Base-by-base conservation (phyloP, 225 moss, liverwort and hornwort species). In the Thuidium tamariscinum region DNA sequence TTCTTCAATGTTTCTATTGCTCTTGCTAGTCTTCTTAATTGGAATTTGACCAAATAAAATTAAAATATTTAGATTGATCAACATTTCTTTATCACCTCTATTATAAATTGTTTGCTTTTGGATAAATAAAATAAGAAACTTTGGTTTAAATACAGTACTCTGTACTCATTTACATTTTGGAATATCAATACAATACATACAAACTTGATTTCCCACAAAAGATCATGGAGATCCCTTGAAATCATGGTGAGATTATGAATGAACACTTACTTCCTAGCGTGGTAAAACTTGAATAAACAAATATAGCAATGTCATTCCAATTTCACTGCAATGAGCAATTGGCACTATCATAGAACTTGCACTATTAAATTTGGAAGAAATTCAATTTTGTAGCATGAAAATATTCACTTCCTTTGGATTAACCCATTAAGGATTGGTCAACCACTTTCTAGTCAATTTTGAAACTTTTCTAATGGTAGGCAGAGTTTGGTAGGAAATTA, bases 81-180 rank as follows among this genome's bases (percentile, higher is more conserved):
- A 36, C 16, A 55, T 9, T 22, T n/a, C 26, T 36, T 37, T 55
- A 10, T 16, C 54, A 76, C 1, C 36, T 75, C 36, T 21, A 21
- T 54, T 9, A 14, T 13, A 75, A 52, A 54, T 5, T 0, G 0
- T 9, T 25, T 23, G 36, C 0, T 23, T 23, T 75, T 3, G 15
- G 2, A 25, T 25, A 76, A 54, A n/a, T 36, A 36, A 36, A 25
- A 15, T 25, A 8, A 36, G 9, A 36, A 36, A 36, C 9, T 54
- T 36, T 76, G 2, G 2, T 0, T 9, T 5, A n/a, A n/a, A 0
- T 23, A 23, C 5, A 22, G 1, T 15, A 36, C 5, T 52, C 34
- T 5, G n/a, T n/a, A 36, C 3, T 0, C 0, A 3, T 34, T 34
- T 34, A 21, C 1, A 36, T 36, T 23, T 22, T n/a, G 9, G 5